These are phyloP conservation scores for Fusarium algeriense DNA, from an alignment of 2,329 filamentous ascomycete genomes.

Conservation along the genomic window DNA sequence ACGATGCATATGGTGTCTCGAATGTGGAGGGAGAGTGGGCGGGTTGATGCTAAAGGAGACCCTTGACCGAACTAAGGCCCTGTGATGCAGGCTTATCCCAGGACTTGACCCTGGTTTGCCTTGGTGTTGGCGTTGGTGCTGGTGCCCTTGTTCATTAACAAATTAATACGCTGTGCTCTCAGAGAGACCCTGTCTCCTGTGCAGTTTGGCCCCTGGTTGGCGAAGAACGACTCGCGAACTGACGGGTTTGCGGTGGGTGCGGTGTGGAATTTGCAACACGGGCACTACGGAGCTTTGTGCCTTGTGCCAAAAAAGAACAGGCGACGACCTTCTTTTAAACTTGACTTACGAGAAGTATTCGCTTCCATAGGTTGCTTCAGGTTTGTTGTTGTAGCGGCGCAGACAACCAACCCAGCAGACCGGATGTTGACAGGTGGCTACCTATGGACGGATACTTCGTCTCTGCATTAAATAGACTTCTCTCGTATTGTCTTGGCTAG, in stretches of 20 bases:
- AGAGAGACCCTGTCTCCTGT: slow-evolving; percentile 25
- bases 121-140: slow-evolving; percentile 21
- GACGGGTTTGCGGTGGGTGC: slow-evolving; percentile 46
- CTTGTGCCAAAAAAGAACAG: not conserved
- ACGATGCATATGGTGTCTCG: slow-evolving; percentile 52
- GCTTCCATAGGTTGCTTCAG: slow-evolving; percentile 11
- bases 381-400: slow-evolving; percentile 13
- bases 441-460: not conserved
- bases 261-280: slow-evolving; percentile 43
- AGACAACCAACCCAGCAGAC: not conserved
- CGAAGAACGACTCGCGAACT: slow-evolving; percentile 31
- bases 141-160: slow-evolving; percentile 31
- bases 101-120: slow-evolving; percentile 26
- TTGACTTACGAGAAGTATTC: slow-evolving; percentile 1
- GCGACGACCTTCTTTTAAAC: slow-evolving; percentile 11
- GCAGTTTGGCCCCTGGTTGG: slow-evolving; percentile 26
- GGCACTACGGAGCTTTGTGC: slow-evolving; percentile 17
- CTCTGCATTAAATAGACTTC: not conserved
- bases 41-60: slow-evolving; percentile 44
- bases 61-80: slow-evolving; percentile 35
- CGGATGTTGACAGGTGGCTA: not conserved
- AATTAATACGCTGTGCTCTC: slow-evolving; percentile 28
- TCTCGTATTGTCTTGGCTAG: slow-evolving; percentile 15
- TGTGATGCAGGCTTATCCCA: slow-evolving; percentile 37
- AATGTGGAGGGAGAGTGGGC: slow-evolving; percentile 47